A percentile compares a stretch with the other conserved stretches of the same genome.
Conservation (phyloP, 257 asterid species). For the Gentiana macrophylla region DNA sequence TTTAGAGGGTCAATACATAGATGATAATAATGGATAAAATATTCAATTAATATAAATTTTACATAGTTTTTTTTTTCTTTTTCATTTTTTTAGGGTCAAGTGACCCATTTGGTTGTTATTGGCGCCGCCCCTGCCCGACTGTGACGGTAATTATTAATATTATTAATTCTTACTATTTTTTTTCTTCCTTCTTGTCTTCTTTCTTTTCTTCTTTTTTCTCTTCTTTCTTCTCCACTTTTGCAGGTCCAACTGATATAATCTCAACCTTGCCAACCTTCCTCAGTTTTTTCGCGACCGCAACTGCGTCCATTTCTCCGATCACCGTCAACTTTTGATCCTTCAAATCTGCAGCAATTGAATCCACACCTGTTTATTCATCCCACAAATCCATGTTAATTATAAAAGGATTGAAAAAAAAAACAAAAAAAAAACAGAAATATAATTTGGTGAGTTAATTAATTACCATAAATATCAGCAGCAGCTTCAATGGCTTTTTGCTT, state of each 20-base stretch:
- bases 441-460: neutral
- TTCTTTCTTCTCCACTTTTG: slow-evolving; percentile 47
- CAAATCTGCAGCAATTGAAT: slow-evolving; percentile 59
- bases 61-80: slow-evolving; percentile 1
- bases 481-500: slow-evolving; percentile 82
- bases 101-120: too few species aligned
- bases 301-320: slow-evolving; percentile 68
- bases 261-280: slow-evolving; percentile 64
- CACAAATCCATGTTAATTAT: neutral
- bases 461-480: slow-evolving; percentile 70
- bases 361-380: slow-evolving; percentile 40
- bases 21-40: too few species aligned
- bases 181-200: slow-evolving; percentile 21
- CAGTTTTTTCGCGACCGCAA: slow-evolving; percentile 53
- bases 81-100: neutral
- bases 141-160: neutral
- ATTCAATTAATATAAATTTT: too few species aligned
- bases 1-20: too few species aligned
- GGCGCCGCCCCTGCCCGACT: too few species aligned
- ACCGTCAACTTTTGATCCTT: slow-evolving; percentile 61
- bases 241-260: slow-evolving; percentile 64
- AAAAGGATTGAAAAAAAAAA: neutral
- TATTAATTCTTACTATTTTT: slow-evolving; percentile 16
- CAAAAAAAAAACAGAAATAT: neutral
- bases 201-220: slow-evolving; percentile 30